These are phyloP conservation scores for Spizellomyces sp. DNA, from an alignment of 192 early-diverging fungal species.

Conservation along the genomic window DNA sequence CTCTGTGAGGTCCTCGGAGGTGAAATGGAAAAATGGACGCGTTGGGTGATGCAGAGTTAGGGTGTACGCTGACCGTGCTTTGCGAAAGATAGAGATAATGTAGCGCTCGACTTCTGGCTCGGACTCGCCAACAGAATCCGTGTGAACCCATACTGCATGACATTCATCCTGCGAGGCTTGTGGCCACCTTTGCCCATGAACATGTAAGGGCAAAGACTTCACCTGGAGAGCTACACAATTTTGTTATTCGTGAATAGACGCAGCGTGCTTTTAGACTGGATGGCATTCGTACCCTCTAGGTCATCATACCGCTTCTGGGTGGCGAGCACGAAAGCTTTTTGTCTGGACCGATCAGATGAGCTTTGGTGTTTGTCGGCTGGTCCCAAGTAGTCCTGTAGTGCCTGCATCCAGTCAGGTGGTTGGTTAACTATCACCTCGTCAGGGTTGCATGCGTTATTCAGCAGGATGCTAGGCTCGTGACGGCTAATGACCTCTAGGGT, in stretches of 20 bases:
- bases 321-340: not conserved
- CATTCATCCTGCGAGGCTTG: too few relatives aligned
- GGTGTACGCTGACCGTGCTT: not conserved
- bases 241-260: not conserved
- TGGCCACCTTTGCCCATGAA: not conserved
- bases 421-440: not conserved
- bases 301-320: not conserved
- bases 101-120: not conserved
- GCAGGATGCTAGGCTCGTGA: slow-evolving; percentile 26
- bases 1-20: slow-evolving; percentile 36
- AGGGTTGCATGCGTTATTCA: not conserved
- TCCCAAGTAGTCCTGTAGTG: not conserved
- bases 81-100: not conserved
- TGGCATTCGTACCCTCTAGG: not conserved
- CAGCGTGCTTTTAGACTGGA: too few relatives aligned
- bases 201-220: not conserved
- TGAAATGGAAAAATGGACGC: slow-evolving; percentile 37
- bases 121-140: too few relatives aligned
- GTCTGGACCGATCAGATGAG: not conserved
- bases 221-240: not conserved
- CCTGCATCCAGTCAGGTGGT: not conserved
- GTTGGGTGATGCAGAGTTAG: slow-evolving; percentile 9
- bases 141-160: too few relatives aligned
- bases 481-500: slow-evolving; percentile 25
- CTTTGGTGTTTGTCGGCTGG: not conserved